A percentile compares a stretch with the other conserved stretches of the same genome.
Conservation (phyloP, 2,329 filamentous ascomycete species). For the Ophiocordyceps unilateralis region DNA sequence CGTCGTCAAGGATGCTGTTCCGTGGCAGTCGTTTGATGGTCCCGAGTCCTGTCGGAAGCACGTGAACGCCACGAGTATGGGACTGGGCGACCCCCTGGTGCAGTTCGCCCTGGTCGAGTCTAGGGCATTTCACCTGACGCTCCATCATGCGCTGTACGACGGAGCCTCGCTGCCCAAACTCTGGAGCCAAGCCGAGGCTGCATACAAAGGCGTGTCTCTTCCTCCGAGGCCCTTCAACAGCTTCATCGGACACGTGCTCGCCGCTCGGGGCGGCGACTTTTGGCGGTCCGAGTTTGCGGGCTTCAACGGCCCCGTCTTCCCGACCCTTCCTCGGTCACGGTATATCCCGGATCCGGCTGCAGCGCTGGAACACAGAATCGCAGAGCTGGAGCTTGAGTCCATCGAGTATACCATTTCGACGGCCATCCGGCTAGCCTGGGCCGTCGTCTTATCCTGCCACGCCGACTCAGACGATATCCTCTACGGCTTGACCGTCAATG, state of each 20-base stretch:
- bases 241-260: constrained; percentile 19
- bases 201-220: constrained; percentile 16
- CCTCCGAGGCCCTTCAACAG: constrained; percentile 26
- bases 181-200: constrained; percentile 28
- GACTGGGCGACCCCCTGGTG: constrained; percentile 27
- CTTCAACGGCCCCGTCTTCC: neutral
- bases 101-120: constrained; percentile 25
- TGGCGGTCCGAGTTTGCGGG: neutral
- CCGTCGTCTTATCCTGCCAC: constrained; percentile 34
- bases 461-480: constrained; percentile 33
- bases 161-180: constrained; percentile 36
- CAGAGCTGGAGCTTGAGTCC: neutral
- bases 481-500: constrained; percentile 42
- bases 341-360: neutral
- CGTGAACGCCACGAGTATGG: constrained; percentile 18
- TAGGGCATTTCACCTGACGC: constrained; percentile 30
- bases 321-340: neutral
- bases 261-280: neutral
- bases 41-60: constrained; percentile 21
- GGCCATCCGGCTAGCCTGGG: constrained; percentile 41
- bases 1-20: constrained; percentile 22
- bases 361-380: neutral
- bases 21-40: constrained; percentile 16
- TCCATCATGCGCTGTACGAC: constrained; percentile 40
- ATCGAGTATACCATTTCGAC: constrained; percentile 28